Conservation (phyloP, 1,284 basidiomycete species). For the Ganoderma leucocontextum region DNA sequence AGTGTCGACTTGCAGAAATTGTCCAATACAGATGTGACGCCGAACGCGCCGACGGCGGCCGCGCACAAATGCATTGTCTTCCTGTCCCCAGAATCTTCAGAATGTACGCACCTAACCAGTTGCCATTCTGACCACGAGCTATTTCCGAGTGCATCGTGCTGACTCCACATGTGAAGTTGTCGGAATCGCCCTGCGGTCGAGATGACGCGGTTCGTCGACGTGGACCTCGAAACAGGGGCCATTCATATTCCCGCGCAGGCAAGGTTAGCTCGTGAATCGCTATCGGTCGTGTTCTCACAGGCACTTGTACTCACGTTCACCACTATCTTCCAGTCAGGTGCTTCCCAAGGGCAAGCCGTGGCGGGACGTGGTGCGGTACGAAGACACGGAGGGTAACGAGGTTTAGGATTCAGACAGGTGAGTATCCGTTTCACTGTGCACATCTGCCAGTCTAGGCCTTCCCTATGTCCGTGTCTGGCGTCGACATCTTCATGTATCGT, state of each 20-base stretch:
- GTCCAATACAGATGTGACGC: slow-evolving; percentile 71
- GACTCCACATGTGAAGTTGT: slow-evolving; percentile 56
- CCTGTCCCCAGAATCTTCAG: slow-evolving; percentile 77
- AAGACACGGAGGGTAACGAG: slow-evolving; percentile 20
- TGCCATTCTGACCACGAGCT: slow-evolving; percentile 8
- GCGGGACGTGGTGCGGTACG: slow-evolving; percentile 51
- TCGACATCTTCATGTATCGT: neutral
- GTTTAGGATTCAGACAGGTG: slow-evolving; percentile 3
- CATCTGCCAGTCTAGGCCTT: neutral
- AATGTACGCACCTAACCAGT: slow-evolving; percentile 57
- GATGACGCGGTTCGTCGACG: slow-evolving; percentile 66
- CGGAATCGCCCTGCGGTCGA: slow-evolving; percentile 69
- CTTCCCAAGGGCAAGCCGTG: slow-evolving; percentile 60
- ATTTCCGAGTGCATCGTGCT: slow-evolving; percentile 16
- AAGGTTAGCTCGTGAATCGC: slow-evolving; percentile 44
- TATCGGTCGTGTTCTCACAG: slow-evolving; percentile 27
- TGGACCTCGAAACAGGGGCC: slow-evolving; percentile 69
- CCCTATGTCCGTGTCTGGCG: neutral
- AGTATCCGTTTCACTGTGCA: neutral
- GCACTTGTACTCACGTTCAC: neutral
- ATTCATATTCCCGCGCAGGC: slow-evolving; percentile 59
- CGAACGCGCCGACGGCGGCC: slow-evolving; percentile 43
- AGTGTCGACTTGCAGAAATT: slow-evolving; percentile 73
- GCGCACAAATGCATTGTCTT: slow-evolving; percentile 61
- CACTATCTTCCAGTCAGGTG: slow-evolving; percentile 42